These are phyloP conservation scores for Rubia occidens DNA, from an alignment of 305 asterid species.

Conservation along the genomic window DNA sequence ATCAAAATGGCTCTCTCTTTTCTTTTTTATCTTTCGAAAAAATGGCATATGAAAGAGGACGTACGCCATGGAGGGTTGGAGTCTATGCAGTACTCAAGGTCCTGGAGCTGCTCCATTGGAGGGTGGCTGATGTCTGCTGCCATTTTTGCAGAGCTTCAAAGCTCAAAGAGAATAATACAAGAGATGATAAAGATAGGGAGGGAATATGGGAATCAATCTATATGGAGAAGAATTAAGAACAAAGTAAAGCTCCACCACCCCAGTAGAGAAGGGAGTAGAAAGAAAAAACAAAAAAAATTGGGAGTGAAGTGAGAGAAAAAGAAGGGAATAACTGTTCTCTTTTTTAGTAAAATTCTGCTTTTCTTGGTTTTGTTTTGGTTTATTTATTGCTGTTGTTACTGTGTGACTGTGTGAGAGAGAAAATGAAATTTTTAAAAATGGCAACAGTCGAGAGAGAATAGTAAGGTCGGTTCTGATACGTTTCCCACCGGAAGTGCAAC, in stretches of 20 bases:
- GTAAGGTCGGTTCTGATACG: constrained; percentile 10
- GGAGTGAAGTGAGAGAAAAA: background rate
- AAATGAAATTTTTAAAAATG: background rate
- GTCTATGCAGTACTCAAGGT: constrained; percentile 98
- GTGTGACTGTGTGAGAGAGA: constrained; percentile 6
- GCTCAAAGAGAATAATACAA: constrained; percentile 10
- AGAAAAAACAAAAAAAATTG: background rate
- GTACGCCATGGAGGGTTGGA: constrained; percentile 97
- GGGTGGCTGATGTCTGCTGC: constrained; percentile 71
- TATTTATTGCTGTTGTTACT: background rate
- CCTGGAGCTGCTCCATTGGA: constrained; percentile 97
- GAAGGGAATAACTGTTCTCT: constrained; percentile 15
- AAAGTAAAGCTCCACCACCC: constrained; percentile 33
- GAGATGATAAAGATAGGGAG: constrained; percentile 8
- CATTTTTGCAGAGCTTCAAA: constrained; percentile 27
- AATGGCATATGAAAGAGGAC: constrained; percentile 18
- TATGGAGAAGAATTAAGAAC: constrained; percentile 25
- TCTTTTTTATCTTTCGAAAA: background rate
- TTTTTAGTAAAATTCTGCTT: constrained; percentile 7
- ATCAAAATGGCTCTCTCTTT: background rate
- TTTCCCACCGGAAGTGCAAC: constrained; percentile 9
- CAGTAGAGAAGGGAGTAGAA: constrained; percentile 16
- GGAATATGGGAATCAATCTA: constrained; percentile 8
- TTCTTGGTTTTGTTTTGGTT: background rate
- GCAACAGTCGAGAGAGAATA: background rate